Conservation (phyloP, 2,329 filamentous ascomycete species). For the Ceratocystis alfenasii region DNA sequence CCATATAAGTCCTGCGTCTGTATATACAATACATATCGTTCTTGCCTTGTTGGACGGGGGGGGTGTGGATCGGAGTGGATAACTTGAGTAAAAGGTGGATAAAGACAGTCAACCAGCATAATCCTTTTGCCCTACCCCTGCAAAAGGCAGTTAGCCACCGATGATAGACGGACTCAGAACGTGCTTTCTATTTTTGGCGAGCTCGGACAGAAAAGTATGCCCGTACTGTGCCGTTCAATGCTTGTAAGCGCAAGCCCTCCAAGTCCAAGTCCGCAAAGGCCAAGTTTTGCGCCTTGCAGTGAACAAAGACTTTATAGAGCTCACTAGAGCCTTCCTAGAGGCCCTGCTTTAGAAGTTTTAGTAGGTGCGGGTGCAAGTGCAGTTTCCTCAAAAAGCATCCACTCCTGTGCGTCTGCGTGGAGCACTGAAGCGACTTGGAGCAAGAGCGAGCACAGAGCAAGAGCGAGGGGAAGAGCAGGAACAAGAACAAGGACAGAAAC, state of each 20-base stretch:
- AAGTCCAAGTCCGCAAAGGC: not conserved
- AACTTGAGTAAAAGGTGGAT: not conserved
- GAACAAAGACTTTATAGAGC: not conserved
- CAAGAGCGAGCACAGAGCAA: too few relatives aligned
- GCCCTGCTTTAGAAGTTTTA: not conserved
- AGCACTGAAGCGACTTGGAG: not conserved
- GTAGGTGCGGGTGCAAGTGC: constrained; percentile 7
- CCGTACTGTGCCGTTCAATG: constrained; percentile 8
- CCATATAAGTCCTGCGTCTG: not conserved
- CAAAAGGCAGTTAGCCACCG: not conserved
- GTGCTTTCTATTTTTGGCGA: constrained; percentile 6
- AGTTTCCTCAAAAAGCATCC: not conserved
- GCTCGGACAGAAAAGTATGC: constrained; percentile 6
- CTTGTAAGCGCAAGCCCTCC: not conserved
- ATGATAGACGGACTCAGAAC: not conserved
- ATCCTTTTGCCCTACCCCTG: not conserved
- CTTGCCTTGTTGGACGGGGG: too few relatives aligned
- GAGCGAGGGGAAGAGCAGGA: too few relatives aligned
- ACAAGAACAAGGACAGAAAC: not conserved
- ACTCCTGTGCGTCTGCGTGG: not conserved
- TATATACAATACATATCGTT: too few relatives aligned
- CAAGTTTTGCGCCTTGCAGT: constrained; percentile 2
- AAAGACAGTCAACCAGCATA: not conserved
- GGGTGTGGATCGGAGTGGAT: too few relatives aligned
- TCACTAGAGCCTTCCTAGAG: not conserved